Conservation (phyloP, 306 rosid genomes). For the Carpinus fangiana region DNA sequence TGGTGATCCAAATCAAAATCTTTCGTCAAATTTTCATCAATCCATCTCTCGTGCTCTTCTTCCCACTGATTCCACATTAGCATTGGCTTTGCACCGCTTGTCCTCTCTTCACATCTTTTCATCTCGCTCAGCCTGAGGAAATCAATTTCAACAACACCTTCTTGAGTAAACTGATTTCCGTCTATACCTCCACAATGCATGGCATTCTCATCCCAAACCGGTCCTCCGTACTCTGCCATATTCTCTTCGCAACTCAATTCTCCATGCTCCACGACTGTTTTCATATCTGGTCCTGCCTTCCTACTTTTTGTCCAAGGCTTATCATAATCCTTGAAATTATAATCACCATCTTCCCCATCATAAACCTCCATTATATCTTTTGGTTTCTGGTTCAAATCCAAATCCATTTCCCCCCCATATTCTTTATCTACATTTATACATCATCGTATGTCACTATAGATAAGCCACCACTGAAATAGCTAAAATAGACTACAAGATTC, state of each 20-base stretch:
- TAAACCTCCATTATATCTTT: conserved; percentile 13
- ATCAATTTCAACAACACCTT: conserved; percentile 10
- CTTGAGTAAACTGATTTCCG: not conserved
- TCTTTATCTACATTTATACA: conserved; percentile 32
- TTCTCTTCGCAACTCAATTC: too few relatives aligned
- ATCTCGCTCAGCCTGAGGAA: conserved; percentile 11
- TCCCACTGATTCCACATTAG: conserved; percentile 73
- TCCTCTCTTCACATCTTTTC: conserved; percentile 24
- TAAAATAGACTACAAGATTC: not conserved
- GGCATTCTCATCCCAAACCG: conserved; percentile 8
- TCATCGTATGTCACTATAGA: not conserved
- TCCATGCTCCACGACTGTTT: not conserved
- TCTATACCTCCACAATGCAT: conserved; percentile 5
- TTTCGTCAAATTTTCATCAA: conserved; percentile 46
- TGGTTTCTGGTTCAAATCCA: conserved; percentile 31
- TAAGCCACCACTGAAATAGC: not conserved
- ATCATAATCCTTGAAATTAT: conserved; percentile 26
- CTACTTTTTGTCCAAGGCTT: conserved; percentile 12
- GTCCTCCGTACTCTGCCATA: not conserved
- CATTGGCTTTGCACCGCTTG: conserved; percentile 26
- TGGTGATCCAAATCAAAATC: conserved; percentile 47
- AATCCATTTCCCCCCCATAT: not conserved
- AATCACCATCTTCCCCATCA: conserved; percentile 26
- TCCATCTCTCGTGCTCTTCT: conserved; percentile 62
- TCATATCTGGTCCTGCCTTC: conserved; percentile 25